Conservation (phyloP, 768 basidiomycete genomes). For the Leccinum longicurvipes region DNA sequence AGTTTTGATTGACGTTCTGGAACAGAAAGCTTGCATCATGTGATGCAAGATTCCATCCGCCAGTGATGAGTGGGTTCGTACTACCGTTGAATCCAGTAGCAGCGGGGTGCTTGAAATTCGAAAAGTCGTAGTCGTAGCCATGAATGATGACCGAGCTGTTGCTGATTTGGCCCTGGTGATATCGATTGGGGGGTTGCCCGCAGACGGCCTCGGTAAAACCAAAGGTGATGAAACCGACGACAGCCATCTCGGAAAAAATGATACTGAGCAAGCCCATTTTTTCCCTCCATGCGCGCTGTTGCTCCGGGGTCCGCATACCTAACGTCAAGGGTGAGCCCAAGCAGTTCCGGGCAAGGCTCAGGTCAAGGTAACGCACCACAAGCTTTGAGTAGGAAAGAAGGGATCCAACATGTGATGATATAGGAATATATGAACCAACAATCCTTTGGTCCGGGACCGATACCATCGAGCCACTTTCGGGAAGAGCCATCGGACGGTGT, state of each 20-base stretch:
- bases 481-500: slow-evolving; percentile 36
- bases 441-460: slow-evolving; percentile 84
- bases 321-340: slow-evolving; percentile 10
- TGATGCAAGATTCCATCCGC: slow-evolving; percentile 73
- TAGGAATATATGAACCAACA: slow-evolving; percentile 96
- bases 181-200: slow-evolving; percentile 80
- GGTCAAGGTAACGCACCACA: slow-evolving; percentile 61
- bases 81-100: slow-evolving; percentile 69
- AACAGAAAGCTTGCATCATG: slow-evolving; percentile 95
- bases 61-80: slow-evolving; percentile 79
- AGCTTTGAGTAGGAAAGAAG: slow-evolving; percentile 65
- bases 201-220: slow-evolving; percentile 96
- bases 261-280: slow-evolving; percentile 91
- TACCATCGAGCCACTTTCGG: slow-evolving; percentile 61
- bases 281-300: slow-evolving; percentile 96
- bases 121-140: slow-evolving; percentile 91
- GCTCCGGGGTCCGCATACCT: slow-evolving; percentile 90
- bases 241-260: slow-evolving; percentile 82
- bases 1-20: slow-evolving; percentile 86
- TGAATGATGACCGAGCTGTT: slow-evolving; percentile 88
- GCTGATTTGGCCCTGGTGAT: slow-evolving; percentile 73
- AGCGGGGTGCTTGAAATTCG: slow-evolving; percentile 79
- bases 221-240: slow-evolving; percentile 96
- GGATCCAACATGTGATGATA: slow-evolving; percentile 80
- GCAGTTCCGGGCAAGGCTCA: not conserved